Conservation (phyloP, 2,329 filamentous ascomycete species). For the Epichloe festucae region DNA sequence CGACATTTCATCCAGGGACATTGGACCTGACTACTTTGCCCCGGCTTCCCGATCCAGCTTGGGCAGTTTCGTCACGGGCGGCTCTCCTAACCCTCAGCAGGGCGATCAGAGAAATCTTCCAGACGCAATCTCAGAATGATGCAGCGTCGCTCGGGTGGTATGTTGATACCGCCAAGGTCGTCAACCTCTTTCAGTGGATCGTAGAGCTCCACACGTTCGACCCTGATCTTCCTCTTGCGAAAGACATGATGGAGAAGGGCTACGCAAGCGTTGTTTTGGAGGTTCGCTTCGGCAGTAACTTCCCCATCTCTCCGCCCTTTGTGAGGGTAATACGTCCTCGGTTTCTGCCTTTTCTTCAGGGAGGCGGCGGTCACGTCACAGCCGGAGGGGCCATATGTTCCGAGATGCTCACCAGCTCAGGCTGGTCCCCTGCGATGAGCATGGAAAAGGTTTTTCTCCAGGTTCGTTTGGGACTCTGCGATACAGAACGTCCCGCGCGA, state of each 20-base stretch:
- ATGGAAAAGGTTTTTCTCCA: constrained; percentile 74
- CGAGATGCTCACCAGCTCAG: constrained; percentile 70
- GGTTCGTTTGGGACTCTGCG: constrained; percentile 63
- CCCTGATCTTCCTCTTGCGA: constrained; percentile 49
- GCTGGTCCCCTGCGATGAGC: constrained; percentile 61
- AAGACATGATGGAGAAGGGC: constrained; percentile 54
- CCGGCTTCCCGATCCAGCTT: constrained; percentile 34
- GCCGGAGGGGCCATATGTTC: constrained; percentile 72
- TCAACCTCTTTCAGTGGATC: constrained; percentile 82
- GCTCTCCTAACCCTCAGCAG: constrained; percentile 14
- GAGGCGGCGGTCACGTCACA: constrained; percentile 80
- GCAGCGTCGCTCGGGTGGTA: constrained; percentile 70
- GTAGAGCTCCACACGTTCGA: constrained; percentile 81
- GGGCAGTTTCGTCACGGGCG: constrained; percentile 15
- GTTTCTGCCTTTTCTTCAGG: constrained; percentile 56
- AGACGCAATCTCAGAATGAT: constrained; percentile 48
- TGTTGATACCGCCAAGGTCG: constrained; percentile 52
- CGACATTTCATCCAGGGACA: constrained; percentile 49
- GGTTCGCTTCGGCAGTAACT: constrained; percentile 65
- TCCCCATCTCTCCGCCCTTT: constrained; percentile 70
- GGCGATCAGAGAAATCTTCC: constrained; percentile 51
- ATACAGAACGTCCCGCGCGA: constrained; percentile 61
- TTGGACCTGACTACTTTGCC: constrained; percentile 50
- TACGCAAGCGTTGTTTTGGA: constrained; percentile 65
- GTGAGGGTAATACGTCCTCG: constrained; percentile 70